These are phyloP conservation scores for Amanita bisporigera DNA, from an alignment of 1,284 basidiomycete species.

Conservation along the genomic window DNA sequence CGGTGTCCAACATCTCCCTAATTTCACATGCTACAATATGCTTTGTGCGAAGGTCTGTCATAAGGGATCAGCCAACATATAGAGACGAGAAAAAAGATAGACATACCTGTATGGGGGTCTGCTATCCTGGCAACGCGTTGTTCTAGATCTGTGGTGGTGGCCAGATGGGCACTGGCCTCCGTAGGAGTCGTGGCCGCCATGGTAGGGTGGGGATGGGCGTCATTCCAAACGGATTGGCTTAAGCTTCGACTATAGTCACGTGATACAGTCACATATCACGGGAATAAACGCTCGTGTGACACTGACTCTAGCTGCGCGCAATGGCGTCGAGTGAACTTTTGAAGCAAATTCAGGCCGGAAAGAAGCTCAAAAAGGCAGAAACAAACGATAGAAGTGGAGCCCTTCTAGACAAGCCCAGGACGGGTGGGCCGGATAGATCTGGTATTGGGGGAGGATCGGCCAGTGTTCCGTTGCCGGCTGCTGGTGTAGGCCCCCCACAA, in stretches of 20 bases:
- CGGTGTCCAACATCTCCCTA: conserved; percentile 85
- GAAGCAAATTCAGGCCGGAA: conserved; percentile 81
- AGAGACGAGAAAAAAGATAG: neutral
- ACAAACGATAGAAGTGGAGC: conserved; percentile 87
- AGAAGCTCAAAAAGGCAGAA: conserved; percentile 76
- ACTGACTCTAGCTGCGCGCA: conserved; percentile 1
- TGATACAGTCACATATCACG: neutral
- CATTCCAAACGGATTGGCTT: neutral
- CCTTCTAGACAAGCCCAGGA: conserved; percentile 57
- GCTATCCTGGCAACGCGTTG: conserved; percentile 70
- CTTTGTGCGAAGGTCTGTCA: conserved; percentile 71
- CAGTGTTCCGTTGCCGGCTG: conserved; percentile 33
- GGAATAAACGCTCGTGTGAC: neutral
- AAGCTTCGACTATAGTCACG: neutral
- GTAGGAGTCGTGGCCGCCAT: conserved; percentile 12
- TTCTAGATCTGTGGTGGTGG: conserved; percentile 64
- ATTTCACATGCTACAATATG: conserved; percentile 78
- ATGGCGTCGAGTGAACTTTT: conserved; percentile 78
- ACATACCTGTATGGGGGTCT: conserved; percentile 70
- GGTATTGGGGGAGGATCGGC: conserved; percentile 41
- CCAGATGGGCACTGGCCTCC: conserved; percentile 25
- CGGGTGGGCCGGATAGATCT: conserved; percentile 45
- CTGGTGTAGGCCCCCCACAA: conserved; percentile 70
- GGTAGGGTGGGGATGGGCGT: conserved; percentile 4
- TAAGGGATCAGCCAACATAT: conserved; percentile 11